Evolutionary conservation across 2,329 filamentous ascomycete genomes (phyloP).

Genomic region (Calonectria hongkongensis): DNA sequence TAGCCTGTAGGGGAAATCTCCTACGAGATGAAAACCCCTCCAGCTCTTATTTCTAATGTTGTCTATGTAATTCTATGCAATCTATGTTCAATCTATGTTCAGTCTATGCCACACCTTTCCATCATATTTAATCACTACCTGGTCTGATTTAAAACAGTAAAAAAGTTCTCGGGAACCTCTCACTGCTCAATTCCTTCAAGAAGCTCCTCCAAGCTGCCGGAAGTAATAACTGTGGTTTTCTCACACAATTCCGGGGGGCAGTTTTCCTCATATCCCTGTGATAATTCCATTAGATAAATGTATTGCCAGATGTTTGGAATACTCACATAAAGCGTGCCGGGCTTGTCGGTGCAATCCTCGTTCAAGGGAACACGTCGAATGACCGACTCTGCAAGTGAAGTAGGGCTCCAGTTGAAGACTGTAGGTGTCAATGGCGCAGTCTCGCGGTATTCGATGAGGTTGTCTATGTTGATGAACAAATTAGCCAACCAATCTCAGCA

Average conservation of each 20-base stretch:
- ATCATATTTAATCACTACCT: too few relatives aligned
- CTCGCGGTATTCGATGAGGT: conserved; percentile 7
- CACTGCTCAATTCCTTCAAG: background rate
- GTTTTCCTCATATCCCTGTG: conserved; percentile 7
- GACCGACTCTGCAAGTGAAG: background rate
- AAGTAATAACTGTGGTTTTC: background rate
- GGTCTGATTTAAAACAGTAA: too few relatives aligned
- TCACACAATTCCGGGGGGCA: background rate
- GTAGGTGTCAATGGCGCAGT: background rate
- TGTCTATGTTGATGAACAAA: background rate
- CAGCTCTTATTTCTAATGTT: background rate
- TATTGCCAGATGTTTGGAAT: background rate
- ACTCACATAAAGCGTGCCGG: background rate
- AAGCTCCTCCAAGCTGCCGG: conserved; percentile 8
- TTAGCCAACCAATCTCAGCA: background rate
- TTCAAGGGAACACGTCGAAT: conserved; percentile 2
- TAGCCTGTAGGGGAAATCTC: background rate
- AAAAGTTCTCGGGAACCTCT: background rate
- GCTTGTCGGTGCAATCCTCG: conserved; percentile 1
- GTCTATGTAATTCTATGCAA: background rate
- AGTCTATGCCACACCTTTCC: background rate
- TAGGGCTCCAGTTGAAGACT: conserved; percentile 7
- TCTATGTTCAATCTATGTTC: background rate
- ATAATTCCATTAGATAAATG: background rate
- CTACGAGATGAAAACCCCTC: conserved; percentile 12